Base-by-base conservation (phyloP, 2,329 filamentous ascomycete genomes). In the Phyllosticta capitalensis region DNA sequence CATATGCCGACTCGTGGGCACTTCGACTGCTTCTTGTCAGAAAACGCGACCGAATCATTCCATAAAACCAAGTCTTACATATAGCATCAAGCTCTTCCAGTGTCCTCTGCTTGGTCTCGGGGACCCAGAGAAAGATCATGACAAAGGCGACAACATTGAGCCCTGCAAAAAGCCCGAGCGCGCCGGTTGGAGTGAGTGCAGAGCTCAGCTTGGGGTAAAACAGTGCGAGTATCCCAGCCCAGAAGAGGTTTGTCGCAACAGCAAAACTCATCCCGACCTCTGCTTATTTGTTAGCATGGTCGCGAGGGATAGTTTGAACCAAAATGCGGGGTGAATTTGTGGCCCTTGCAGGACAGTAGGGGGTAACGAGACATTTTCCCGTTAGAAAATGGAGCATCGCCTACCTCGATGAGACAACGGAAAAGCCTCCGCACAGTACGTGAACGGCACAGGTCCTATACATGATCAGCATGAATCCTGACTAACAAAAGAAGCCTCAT, bases 351-450 rank as follows among this genome's bases (percentile, higher is more conserved):
- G 51, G 9, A 14, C 24, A 4, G 24, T 7, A 26, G 24, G 24
- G 24, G 24, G 3, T 26, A 26, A 26, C 24, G 24, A 26, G 24
- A 26, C 24, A 26, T 26, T 26, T 26, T 26, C 24, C 24, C n/a
- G n/a, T n/a, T n/a, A n/a, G n/a, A n/a, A n/a, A n/a, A n/a, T n/a
- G n/a, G n/a, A n/a, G n/a, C n/a, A n/a, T n/a, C n/a, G 24, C 56
- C 52, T 30, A 58, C 56, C 58, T 12, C 58, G 58, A 28, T 59
- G 58, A 19, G 58, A 59, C 21, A 77, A 71, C 0, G 76, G 76
- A 64, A 76, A 78, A 0, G 70, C 67, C 59, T 79, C 76, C 12
- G 76, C 76, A 0, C 69, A 67, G 61, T 74, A 74, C 0, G 75
- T 76, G 66, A 75, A 75, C 4, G 73, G 72, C 1, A 75, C 72